phyloP scores from a whole-genome alignment of 208 protist species.

The Naegleria gruberi region DNA sequence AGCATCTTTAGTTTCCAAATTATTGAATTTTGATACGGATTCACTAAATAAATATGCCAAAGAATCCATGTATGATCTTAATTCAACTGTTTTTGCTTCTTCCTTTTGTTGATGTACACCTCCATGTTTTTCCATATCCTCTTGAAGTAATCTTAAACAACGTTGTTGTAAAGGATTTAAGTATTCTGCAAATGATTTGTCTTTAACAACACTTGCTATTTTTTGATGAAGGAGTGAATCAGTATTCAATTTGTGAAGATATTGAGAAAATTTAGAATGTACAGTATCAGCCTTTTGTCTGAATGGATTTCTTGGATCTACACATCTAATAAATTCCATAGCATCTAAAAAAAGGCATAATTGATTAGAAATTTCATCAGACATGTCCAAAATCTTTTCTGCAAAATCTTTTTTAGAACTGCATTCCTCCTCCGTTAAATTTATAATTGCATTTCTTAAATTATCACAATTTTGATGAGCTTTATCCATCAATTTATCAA shows the following conservation, averaged over 20 bases:
- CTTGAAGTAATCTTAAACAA: constrained; percentile 38
- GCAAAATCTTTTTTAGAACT: neutral
- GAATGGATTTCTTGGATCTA: constrained; percentile 71
- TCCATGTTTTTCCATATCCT: constrained; percentile 72
- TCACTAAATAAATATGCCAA: neutral
- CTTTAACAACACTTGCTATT: constrained; percentile 50
- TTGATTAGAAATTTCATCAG: constrained; percentile 76
- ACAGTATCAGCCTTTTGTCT: constrained; percentile 60
- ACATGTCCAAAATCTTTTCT: constrained; percentile 46
- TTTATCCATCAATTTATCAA: neutral
- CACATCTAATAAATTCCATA: constrained; percentile 77
- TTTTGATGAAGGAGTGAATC: constrained; percentile 68
- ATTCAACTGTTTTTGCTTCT: neutral
- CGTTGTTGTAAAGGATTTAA: constrained; percentile 43
- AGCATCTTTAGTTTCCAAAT: neutral
- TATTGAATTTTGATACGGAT: neutral
- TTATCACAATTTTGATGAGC: neutral
- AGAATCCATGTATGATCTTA: neutral
- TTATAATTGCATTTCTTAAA: neutral
- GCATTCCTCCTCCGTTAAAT: neutral
- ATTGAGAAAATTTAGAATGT: constrained; percentile 71
- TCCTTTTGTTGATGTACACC: neutral
- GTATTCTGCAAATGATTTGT: constrained; percentile 44
- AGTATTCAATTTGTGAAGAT: constrained; percentile 78
- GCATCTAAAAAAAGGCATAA: constrained; percentile 77